A percentile compares a stretch with the other conserved stretches of the same genome.
phyloP scores from a whole-genome alignment of 78 protist species.

The Neovahlkampfia damariscottae region DNA sequence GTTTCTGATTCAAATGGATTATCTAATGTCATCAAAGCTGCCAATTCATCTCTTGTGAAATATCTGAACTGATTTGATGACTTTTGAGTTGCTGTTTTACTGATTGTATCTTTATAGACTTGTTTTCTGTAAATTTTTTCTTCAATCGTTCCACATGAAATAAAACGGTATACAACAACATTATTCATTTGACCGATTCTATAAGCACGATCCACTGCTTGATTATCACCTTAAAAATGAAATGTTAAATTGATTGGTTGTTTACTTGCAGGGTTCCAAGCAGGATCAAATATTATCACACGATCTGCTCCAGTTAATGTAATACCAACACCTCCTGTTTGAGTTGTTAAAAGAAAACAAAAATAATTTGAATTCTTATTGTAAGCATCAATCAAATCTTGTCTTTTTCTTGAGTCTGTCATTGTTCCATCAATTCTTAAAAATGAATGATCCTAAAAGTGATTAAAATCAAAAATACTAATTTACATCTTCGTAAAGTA shows the following conservation, averaged over 20 bases:
- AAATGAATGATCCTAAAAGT: too few relatives aligned
- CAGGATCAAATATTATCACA: constrained; percentile 88
- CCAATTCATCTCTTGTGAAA: too few relatives aligned
- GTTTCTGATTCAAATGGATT: too few relatives aligned
- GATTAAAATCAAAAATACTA: too few relatives aligned
- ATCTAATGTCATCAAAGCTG: too few relatives aligned
- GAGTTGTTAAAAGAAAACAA: constrained; percentile 79
- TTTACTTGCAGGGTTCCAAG: constrained; percentile 78
- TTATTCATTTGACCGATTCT: constrained; percentile 82
- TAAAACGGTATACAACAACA: constrained; percentile 73
- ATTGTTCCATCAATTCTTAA: constrained; percentile 88
- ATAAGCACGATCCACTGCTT: constrained; percentile 93
- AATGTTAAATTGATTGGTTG: constrained; percentile 3
- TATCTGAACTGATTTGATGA: too few relatives aligned
- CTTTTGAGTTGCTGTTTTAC: neutral
- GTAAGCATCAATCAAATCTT: constrained; percentile 34
- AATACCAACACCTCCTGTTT: constrained; percentile 84
- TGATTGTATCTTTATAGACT: constrained; percentile 32
- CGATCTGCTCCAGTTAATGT: constrained; percentile 92
- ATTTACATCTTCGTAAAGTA: neutral
- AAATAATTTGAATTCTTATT: constrained; percentile 42
- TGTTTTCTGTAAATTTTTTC: constrained; percentile 77
- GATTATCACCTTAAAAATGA: constrained; percentile 35
- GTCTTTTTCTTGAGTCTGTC: constrained; percentile 25
- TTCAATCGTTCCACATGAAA: constrained; percentile 79